Evolutionary conservation across 2,329 filamentous ascomycete genomes (phyloP).

Genomic region (Fusarium brevicatenulatum): DNA sequence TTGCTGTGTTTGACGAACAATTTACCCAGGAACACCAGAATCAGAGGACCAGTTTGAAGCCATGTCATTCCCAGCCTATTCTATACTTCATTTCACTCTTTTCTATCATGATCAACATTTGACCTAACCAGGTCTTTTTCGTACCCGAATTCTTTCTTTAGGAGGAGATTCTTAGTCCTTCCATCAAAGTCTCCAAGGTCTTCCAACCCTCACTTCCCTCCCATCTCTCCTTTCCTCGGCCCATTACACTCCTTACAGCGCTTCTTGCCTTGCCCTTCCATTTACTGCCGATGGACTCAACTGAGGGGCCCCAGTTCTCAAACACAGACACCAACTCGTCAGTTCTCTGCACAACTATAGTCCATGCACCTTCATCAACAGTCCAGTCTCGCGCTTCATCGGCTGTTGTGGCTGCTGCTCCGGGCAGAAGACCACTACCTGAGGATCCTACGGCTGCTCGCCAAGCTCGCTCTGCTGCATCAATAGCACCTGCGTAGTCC

Average conservation of each 20-base stretch:
- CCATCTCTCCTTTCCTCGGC: conserved; percentile 83
- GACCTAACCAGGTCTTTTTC: conserved; percentile 4
- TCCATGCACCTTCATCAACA: conserved; percentile 73
- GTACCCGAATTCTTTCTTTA: neutral
- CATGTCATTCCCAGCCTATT: neutral
- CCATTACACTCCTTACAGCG: conserved; percentile 84
- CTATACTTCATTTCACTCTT: conserved; percentile 1
- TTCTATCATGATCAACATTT: conserved; percentile 14
- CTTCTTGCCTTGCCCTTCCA: conserved; percentile 92
- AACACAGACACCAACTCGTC: conserved; percentile 84
- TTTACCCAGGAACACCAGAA: neutral
- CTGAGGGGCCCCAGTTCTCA: conserved; percentile 77
- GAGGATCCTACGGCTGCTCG: conserved; percentile 71
- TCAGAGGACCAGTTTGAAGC: neutral
- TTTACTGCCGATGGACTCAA: conserved; percentile 75
- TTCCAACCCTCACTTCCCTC: conserved; percentile 79
- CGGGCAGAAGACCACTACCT: conserved; percentile 56
- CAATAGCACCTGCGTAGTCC: conserved; percentile 77
- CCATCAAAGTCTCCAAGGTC: conserved; percentile 65
- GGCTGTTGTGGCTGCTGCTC: conserved; percentile 50
- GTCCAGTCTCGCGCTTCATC: conserved; percentile 50
- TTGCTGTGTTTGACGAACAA: neutral
- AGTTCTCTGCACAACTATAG: conserved; percentile 79
- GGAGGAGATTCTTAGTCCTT: conserved; percentile 59
- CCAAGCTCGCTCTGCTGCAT: conserved; percentile 92